Base-by-base conservation (phyloP, 164 flowering plant species). In the Tinospora cordifolia region DNA sequence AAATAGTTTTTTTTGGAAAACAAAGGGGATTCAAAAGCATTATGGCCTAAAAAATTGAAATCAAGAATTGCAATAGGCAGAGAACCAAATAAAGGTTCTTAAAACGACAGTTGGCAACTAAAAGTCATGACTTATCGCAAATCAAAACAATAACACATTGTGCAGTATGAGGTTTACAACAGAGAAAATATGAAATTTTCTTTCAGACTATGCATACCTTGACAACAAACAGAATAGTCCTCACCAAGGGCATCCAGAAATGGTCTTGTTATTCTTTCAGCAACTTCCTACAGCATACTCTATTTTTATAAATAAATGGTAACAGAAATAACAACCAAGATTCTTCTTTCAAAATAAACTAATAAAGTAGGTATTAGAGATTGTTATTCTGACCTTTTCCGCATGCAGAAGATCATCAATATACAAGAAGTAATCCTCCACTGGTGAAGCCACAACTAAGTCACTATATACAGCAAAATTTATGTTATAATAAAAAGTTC, bases 381-480 rank as follows among this genome's bases (percentile, higher is more conserved):
- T 19, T 41, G 25, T 12, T 36, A 25, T 47, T 34, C 76, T 68
- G 60, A 95, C 98, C 98, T 90, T 91, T 72, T 86, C 76, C 39
- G 75, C 69, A 22, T 49, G 40, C 21, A 88, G 88, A 78, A 92
- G 97, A 79, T 91, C 97, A 82, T 91, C 91, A 73, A 95, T 83
- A 73, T 84, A 86, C 71, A 88, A 75, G 80, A 95, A 91, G 74
- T 91, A 95, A 82, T 92, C 94, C 80, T 95, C 99, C 68, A 95
- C 93, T 14, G 99, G 98, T 66, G 99, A 92, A 71, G 87, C 94
- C 67, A 95, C 98, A 74, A 91, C 94, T 83, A 95, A 82, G 80
- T 92, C 97, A 71, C 98, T 93, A 78, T 69, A 69, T 38, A 63
- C 38, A 71, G n/a, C 25, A n/a, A 5, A 57, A 72, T n/a, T 14